A percentile compares a stretch with the other conserved stretches of the same genome.
These are phyloP conservation scores for Bimuria novae-zelandiae DNA, from an alignment of 2,329 filamentous ascomycete species.

Conservation along the genomic window DNA sequence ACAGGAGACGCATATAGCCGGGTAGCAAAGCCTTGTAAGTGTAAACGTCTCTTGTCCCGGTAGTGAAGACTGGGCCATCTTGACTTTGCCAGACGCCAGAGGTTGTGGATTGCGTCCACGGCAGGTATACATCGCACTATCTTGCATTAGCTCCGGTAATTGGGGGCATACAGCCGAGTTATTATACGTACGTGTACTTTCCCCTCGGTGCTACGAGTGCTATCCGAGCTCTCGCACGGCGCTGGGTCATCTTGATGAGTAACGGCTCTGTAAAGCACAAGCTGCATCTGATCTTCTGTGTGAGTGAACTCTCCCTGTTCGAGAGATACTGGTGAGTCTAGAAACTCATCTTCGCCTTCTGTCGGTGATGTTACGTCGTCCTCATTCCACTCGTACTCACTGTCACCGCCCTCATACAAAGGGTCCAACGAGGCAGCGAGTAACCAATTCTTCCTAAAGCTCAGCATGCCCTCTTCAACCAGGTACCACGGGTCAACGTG, in stretches of 20 bases:
- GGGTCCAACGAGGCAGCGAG: neutral
- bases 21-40: neutral
- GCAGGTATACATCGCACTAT: neutral
- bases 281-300: neutral
- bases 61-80: neutral
- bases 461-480: neutral
- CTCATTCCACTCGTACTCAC: neutral
- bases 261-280: neutral
- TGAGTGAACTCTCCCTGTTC: neutral
- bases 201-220: neutral
- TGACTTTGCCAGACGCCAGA: neutral
- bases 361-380: neutral
- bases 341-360: neutral
- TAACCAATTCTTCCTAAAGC: neutral
- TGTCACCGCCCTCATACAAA: neutral
- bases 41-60: neutral
- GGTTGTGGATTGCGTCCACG: neutral
- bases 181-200: neutral
- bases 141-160: neutral
- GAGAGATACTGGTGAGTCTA: no score
- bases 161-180: neutral
- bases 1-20: slow-evolving; percentile 11
- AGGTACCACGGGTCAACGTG: neutral
- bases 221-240: no score
- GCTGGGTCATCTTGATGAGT: neutral